phyloP scores from a whole-genome alignment of 345 rosid genomes.

The Euphorbia pulcherrima region DNA sequence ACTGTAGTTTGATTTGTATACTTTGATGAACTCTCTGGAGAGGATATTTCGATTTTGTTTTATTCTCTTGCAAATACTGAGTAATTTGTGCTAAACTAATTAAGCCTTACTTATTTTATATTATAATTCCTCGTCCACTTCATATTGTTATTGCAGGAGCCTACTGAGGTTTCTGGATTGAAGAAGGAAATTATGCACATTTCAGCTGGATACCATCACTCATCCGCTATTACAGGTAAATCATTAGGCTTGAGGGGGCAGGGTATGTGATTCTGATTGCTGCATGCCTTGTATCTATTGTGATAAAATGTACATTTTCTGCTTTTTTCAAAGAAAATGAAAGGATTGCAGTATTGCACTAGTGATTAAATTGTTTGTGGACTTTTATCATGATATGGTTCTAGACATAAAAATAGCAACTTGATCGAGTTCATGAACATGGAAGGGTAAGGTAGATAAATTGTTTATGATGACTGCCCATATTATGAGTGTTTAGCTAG shows the following conservation, averaged over 20 bases:
- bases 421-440: background rate
- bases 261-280: slow-evolving; percentile 2
- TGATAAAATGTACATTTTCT: background rate
- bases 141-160: slow-evolving; percentile 48
- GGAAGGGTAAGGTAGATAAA: background rate
- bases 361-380: background rate
- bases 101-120: background rate
- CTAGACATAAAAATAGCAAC: background rate
- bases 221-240: slow-evolving; percentile 86
- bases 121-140: background rate
- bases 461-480: background rate
- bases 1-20: background rate
- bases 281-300: background rate
- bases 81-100: background rate
- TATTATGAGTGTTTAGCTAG: background rate
- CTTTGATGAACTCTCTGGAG: background rate
- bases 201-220: slow-evolving; percentile 86
- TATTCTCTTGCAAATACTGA: background rate
- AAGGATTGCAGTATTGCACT: background rate
- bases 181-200: slow-evolving; percentile 57
- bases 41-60: background rate
- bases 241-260: background rate
- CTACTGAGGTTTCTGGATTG: slow-evolving; percentile 63
- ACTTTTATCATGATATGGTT: background rate
- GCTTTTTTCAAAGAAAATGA: background rate